A percentile compares a stretch with the other conserved stretches of the same genome.
These are phyloP conservation scores for Saitozyma podzolica DNA, from an alignment of 768 basidiomycete genomes.

Conservation along the genomic window DNA sequence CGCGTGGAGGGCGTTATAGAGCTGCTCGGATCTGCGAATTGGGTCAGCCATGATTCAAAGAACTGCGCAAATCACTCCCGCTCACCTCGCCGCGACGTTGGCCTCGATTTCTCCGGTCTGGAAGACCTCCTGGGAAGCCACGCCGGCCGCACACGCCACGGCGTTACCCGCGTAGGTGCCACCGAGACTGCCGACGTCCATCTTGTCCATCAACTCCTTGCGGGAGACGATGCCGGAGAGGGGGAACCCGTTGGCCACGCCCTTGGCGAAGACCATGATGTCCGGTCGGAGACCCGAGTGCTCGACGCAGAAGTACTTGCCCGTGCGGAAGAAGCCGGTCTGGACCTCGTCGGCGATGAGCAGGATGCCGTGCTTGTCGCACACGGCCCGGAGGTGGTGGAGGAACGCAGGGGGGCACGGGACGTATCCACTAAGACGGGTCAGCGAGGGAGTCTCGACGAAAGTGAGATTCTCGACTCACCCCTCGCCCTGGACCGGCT, in stretches of 20 bases:
- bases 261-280: slow-evolving; percentile 86
- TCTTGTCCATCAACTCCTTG: slow-evolving; percentile 74
- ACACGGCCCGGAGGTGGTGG: slow-evolving; percentile 74
- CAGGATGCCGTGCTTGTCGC: slow-evolving; percentile 80
- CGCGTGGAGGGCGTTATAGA: slow-evolving; percentile 64
- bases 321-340: slow-evolving; percentile 84
- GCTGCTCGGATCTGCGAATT: slow-evolving; percentile 55
- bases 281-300: slow-evolving; percentile 81
- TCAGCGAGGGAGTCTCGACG: slow-evolving; percentile 66
- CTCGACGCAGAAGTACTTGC: slow-evolving; percentile 63
- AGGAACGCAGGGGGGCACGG: slow-evolving; percentile 79
- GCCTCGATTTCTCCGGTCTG: slow-evolving; percentile 75
- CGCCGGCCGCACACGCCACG: slow-evolving; percentile 85
- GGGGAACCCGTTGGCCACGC: slow-evolving; percentile 74
- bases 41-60: background rate
- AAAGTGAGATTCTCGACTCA: slow-evolving; percentile 13
- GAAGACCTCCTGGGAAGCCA: slow-evolving; percentile 76
- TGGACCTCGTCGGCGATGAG: slow-evolving; percentile 63
- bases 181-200: slow-evolving; percentile 39
- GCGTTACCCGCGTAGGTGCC: slow-evolving; percentile 72
- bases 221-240: slow-evolving; percentile 78
- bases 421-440: slow-evolving; percentile 73
- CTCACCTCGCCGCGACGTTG: slow-evolving; percentile 74
- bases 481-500: slow-evolving; percentile 92
- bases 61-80: background rate